A percentile compares a stretch with the other conserved stretches of the same genome.
Conservation (phyloP, 768 basidiomycete species). For the Lactifluus hygrophoroides region DNA sequence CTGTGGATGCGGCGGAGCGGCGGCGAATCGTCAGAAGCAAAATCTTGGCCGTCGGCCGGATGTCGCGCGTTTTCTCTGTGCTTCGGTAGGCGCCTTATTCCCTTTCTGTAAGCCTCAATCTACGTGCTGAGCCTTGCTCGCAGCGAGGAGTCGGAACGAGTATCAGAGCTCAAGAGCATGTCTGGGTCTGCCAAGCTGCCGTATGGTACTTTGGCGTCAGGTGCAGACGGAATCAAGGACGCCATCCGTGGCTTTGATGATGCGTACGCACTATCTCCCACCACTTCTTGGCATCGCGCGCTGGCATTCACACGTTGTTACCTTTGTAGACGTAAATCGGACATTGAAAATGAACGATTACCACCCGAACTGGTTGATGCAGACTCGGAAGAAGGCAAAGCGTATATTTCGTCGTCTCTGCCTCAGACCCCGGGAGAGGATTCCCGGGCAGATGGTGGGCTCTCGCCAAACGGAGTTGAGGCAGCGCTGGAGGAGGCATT, state of each 20-base stretch:
- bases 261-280: slow-evolving; percentile 54
- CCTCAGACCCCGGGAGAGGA: slow-evolving; percentile 52
- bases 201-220: slow-evolving; percentile 75
- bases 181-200: slow-evolving; percentile 72
- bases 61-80: slow-evolving; percentile 93
- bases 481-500: slow-evolving; percentile 28
- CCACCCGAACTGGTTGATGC: slow-evolving; percentile 92
- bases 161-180: slow-evolving; percentile 92
- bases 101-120: background rate
- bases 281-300: background rate
- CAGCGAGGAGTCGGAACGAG: slow-evolving; percentile 96
- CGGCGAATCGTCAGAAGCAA: slow-evolving; percentile 95
- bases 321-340: slow-evolving; percentile 72
- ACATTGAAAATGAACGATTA: slow-evolving; percentile 98
- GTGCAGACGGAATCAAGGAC: slow-evolving; percentile 91
- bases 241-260: slow-evolving; percentile 91
- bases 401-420: slow-evolving; percentile 37
- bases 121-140: background rate
- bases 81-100: slow-evolving; percentile 56
- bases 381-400: slow-evolving; percentile 59
- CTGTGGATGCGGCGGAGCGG: slow-evolving; percentile 56
- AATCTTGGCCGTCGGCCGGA: slow-evolving; percentile 94
- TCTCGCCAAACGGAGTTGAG: slow-evolving; percentile 26
- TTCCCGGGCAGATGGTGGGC: slow-evolving; percentile 20
- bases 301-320: background rate